Percentiles rank a stretch among this genome's conserved stretches.
Evolutionary conservation across 1,284 basidiomycete genomes (phyloP).

Genomic region (Athelia sp.): DNA sequence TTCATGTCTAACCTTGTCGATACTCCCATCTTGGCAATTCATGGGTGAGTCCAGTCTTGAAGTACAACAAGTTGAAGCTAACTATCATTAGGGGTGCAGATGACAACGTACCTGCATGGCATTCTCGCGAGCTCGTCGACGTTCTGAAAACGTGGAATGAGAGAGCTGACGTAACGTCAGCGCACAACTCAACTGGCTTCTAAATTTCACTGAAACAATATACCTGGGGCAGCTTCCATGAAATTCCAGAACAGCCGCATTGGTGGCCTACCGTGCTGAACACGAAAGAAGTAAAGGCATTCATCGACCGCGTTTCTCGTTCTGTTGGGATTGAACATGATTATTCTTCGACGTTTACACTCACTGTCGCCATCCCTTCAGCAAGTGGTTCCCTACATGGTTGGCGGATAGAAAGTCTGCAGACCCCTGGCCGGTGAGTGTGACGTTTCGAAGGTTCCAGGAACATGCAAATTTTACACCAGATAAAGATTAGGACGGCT

Average conservation of each 20-base stretch:
- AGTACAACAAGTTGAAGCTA: conserved; percentile 3
- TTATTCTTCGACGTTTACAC: conserved; percentile 42
- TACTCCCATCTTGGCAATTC: conserved; percentile 69
- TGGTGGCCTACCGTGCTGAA: conserved; percentile 65
- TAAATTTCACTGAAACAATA: no score
- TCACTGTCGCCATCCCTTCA: conserved; percentile 60
- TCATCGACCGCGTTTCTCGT: conserved; percentile 37
- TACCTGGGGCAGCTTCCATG: conserved; percentile 47
- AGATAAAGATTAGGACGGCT: neutral
- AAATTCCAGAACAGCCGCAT: conserved; percentile 59
- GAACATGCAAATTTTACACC: neutral
- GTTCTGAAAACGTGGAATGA: conserved; percentile 52
- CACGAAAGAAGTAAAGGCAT: conserved; percentile 48
- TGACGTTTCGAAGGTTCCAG: conserved; percentile 10
- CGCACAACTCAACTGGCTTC: conserved; percentile 6
- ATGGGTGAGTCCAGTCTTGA: conserved; percentile 48
- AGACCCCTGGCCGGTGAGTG: conserved; percentile 56
- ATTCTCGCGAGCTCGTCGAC: conserved; percentile 60
- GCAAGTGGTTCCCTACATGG: conserved; percentile 66
- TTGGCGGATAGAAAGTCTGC: conserved; percentile 51
- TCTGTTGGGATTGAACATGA: conserved; percentile 5
- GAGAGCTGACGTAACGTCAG: conserved; percentile 49
- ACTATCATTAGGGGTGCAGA: conserved; percentile 52
- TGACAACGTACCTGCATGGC: conserved; percentile 80
- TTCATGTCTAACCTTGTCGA: conserved; percentile 74